Evolutionary conservation across 768 basidiomycete species (phyloP), one percentile per base, ranked within the genome.

Genomic region (Chalciporus pseudorubinellus): DNA sequence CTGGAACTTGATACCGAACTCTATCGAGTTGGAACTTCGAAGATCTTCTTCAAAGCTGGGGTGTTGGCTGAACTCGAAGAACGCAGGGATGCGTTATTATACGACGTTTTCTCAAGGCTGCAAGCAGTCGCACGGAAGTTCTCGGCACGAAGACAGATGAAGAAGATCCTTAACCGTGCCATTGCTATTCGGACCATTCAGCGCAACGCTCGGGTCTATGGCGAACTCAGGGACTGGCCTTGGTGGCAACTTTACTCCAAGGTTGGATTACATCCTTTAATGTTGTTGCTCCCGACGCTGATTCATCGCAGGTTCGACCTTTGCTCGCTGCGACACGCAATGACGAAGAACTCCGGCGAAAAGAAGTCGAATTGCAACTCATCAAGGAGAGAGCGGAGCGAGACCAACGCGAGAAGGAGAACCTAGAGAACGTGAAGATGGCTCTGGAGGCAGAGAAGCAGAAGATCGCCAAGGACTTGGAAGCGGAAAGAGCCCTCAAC

Each of bases 191-290:
- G 90, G 41, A 95, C 91, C 1, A 94, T 98, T 54, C 97, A 98
- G 65, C 80, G 85, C 40, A 99, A 99, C 65, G 95, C 95, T 2
- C 77, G 93, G 19, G 78, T 97, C 19, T 98, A 98, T 64, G 85
- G 87, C 7, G 87, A 92, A 49, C 76, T 99, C 24, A 79, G 84
- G 41, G 92, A 95, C 46, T 98, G 97, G 97, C 94, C 95, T 1
- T 98, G 97, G 97, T 99, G 97, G 97, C 89, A 94, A 56, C 77
- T 98, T 9, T 99, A 95, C 66, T 93, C 93, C 3, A 95, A 95
- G 76, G 92, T 83, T 54, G 40, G 69, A 49, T 12, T 6, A 16
- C 0, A 4, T 13, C 33, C n/a, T 48, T 26, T 13, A 13, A 29
- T 3, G 20, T 18, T 39, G 29, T 46, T 9, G 36, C 39, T 41